Conservation (phyloP, 345 rosid genomes). For the Eucalyptus pauciflora region DNA sequence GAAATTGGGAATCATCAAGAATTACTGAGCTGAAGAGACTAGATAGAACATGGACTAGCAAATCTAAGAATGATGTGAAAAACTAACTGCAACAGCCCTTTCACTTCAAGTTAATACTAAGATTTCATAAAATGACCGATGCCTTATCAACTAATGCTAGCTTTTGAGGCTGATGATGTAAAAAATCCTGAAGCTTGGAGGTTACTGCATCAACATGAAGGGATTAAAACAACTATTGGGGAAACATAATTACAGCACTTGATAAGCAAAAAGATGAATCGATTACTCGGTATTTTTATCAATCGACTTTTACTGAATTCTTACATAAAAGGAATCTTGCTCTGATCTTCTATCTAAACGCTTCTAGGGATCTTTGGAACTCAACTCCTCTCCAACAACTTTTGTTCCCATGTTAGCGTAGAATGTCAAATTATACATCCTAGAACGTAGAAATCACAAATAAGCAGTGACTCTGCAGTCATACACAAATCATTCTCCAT, state of each 20-base stretch:
- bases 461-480: neutral
- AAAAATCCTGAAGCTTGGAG: neutral
- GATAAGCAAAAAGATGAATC: neutral
- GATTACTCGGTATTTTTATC: neutral
- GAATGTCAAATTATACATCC: neutral
- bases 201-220: neutral
- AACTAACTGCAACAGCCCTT: neutral
- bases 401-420: neutral
- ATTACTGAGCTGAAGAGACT: neutral
- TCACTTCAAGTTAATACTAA: neutral
- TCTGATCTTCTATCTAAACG: neutral
- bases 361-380: neutral
- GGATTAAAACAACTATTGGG: neutral
- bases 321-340: neutral
- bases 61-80: neutral
- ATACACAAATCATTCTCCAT: neutral
- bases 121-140: neutral
- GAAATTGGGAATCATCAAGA: neutral
- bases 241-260: neutral
- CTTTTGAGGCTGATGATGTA: neutral
- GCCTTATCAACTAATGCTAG: neutral
- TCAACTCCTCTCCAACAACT: neutral
- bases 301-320: neutral
- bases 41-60: neutral
- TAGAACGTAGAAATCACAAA: neutral